Conservation (phyloP, 2,329 filamentous ascomycete species). For the Sporothrix mexicana region DNA sequence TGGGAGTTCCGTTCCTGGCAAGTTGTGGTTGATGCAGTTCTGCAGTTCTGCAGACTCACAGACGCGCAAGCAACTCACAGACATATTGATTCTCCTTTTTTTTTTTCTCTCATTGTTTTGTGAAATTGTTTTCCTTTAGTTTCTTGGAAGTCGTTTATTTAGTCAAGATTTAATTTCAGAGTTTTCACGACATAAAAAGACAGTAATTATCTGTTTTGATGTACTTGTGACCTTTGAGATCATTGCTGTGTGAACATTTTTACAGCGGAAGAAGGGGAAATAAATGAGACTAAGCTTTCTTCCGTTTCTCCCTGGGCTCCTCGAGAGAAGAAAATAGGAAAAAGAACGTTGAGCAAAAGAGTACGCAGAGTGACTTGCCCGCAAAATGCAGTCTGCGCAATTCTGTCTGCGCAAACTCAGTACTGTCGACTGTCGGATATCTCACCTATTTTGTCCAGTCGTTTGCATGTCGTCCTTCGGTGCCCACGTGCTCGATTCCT, state of each 20-base stretch:
- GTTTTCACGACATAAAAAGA: background rate
- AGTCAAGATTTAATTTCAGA: background rate
- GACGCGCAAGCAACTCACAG: background rate
- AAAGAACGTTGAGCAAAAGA: background rate
- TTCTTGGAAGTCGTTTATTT: background rate
- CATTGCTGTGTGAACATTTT: background rate
- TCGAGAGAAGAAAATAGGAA: background rate
- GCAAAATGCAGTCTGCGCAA: background rate
- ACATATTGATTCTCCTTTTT: background rate
- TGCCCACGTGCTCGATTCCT: constrained; percentile 33
- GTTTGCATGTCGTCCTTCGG: background rate
- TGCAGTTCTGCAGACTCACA: background rate
- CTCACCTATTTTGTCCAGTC: background rate
- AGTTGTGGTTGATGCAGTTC: background rate
- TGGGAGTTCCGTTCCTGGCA: background rate
- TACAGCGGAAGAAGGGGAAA: background rate
- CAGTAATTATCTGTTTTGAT: background rate
- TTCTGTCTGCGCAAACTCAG: background rate
- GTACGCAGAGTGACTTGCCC: background rate
- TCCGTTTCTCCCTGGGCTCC: background rate
- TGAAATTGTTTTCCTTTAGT: background rate
- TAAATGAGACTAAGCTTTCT: background rate
- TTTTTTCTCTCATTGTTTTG: background rate
- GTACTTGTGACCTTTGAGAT: background rate
- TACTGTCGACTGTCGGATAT: background rate